Evolutionary conservation across 768 basidiomycete species (phyloP).

Genomic region (Tricholoma terreum): DNA sequence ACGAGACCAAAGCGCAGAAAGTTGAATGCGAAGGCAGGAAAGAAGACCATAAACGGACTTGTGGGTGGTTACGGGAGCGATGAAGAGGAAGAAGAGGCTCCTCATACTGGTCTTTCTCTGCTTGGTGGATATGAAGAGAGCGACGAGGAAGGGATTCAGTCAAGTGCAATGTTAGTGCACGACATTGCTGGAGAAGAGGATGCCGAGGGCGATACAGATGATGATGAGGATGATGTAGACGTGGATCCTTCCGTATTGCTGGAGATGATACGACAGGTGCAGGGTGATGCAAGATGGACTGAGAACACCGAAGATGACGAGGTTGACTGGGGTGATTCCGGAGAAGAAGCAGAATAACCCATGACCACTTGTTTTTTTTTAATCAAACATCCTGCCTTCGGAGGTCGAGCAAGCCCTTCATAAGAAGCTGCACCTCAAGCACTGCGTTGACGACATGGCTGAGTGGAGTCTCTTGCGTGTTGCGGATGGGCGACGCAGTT

Average conservation of each 20-base stretch:
- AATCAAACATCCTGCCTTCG: slow-evolving; percentile 64
- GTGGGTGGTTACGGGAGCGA: slow-evolving; percentile 61
- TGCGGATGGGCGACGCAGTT: slow-evolving; percentile 74
- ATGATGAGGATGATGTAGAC: slow-evolving; percentile 33
- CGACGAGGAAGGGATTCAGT: slow-evolving; percentile 31
- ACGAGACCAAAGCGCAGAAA: slow-evolving; percentile 53
- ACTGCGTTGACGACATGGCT: slow-evolving; percentile 68
- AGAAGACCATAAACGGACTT: slow-evolving; percentile 53
- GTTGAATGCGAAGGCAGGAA: slow-evolving; percentile 48
- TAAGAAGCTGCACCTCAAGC: slow-evolving; percentile 74
- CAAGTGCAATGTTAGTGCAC: not conserved
- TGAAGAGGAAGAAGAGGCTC: slow-evolving; percentile 29
- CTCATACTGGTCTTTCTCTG: slow-evolving; percentile 34
- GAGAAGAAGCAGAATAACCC: slow-evolving; percentile 22
- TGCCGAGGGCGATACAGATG: slow-evolving; percentile 28
- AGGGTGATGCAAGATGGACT: slow-evolving; percentile 23
- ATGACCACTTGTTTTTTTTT: not conserved
- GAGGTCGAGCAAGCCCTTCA: slow-evolving; percentile 82
- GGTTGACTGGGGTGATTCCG: slow-evolving; percentile 50
- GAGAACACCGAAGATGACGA: slow-evolving; percentile 37
- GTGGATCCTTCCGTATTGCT: slow-evolving; percentile 41
- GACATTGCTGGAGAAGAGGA: slow-evolving; percentile 20
- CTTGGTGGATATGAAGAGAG: slow-evolving; percentile 48
- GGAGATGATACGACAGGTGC: slow-evolving; percentile 38
- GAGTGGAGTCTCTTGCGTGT: slow-evolving; percentile 76